Evolutionary conservation across 257 asterid species (phyloP).

Genomic region (Cruciata laevipes): DNA sequence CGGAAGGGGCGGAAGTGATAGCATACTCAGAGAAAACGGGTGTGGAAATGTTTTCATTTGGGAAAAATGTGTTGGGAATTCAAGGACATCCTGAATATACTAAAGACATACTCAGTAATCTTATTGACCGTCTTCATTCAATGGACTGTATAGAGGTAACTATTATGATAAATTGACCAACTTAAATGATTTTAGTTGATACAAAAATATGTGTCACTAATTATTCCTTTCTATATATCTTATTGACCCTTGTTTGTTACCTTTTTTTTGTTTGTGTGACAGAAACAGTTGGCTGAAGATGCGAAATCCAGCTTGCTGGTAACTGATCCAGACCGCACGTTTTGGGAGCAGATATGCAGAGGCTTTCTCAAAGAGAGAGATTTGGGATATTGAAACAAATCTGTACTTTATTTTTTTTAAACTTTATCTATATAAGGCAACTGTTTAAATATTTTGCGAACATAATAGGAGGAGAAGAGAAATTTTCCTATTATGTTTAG

Average conservation of each 20-base stretch:
- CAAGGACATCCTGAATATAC: slow-evolving; percentile 89
- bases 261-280: background rate
- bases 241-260: background rate
- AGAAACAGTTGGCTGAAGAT: slow-evolving; percentile 47
- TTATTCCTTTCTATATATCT: too few species aligned
- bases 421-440: too few species aligned
- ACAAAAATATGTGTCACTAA: background rate
- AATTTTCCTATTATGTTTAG: too few species aligned
- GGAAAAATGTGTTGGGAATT: slow-evolving; percentile 48
- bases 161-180: too few species aligned
- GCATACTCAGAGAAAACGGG: slow-evolving; percentile 58
- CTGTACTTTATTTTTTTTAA: too few species aligned
- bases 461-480: too few species aligned
- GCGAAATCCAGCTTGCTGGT: slow-evolving; percentile 30
- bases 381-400: background rate
- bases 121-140: slow-evolving; percentile 50
- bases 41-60: slow-evolving; percentile 61
- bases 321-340: slow-evolving; percentile 46
- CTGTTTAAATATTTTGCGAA: too few species aligned
- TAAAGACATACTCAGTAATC: slow-evolving; percentile 50
- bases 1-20: slow-evolving; percentile 50
- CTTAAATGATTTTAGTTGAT: too few species aligned
- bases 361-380: slow-evolving; percentile 36
- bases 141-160: slow-evolving; percentile 41
- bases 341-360: slow-evolving; percentile 57